phyloP scores from a whole-genome alignment of 1,139 yeast genomes.

The Wickerhamomyces sp. region DNA sequence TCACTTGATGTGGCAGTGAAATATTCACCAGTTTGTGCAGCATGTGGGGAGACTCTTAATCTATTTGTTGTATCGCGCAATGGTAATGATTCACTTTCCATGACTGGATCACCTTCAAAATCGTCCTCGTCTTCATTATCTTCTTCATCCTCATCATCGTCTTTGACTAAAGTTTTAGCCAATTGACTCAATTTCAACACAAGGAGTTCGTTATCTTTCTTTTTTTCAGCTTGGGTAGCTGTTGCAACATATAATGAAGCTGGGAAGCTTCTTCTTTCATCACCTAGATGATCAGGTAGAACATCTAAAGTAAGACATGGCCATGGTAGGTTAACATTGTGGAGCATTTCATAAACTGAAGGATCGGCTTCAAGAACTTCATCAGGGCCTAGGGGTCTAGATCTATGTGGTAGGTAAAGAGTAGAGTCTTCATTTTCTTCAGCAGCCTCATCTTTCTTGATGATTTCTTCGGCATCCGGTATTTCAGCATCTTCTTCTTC shows the following conservation, averaged over 20 bases:
- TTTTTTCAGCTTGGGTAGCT: conserved; percentile 88
- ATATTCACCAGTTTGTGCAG: conserved; percentile 72
- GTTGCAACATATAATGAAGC: conserved; percentile 82
- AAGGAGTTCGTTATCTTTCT: conserved; percentile 83
- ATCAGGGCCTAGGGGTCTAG: conserved; percentile 89
- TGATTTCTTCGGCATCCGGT: conserved; percentile 30
- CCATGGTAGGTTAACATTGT: conserved; percentile 92
- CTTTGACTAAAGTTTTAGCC: conserved; percentile 79
- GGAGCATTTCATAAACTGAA: conserved; percentile 92
- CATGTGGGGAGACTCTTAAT: conserved; percentile 78
- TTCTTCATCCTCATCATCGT: conserved; percentile 67
- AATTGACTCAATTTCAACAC: conserved; percentile 80
- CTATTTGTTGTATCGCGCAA: conserved; percentile 84
- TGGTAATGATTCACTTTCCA: conserved; percentile 78
- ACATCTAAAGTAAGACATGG: conserved; percentile 92
- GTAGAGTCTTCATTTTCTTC: conserved; percentile 30
- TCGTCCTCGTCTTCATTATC: conserved; percentile 72
- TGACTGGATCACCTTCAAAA: conserved; percentile 70
- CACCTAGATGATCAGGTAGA: conserved; percentile 80
- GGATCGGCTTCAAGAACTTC: conserved; percentile 97
- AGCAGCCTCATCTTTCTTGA: conserved; percentile 31
- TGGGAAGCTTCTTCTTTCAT: conserved; percentile 86
- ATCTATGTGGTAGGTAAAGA: conserved; percentile 79
- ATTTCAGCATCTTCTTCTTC: conserved; percentile 50
- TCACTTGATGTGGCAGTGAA: conserved; percentile 88